Evolutionary conservation across 192 early-diverging fungal species (phyloP).

Genomic region (Podila epicladia): DNA sequence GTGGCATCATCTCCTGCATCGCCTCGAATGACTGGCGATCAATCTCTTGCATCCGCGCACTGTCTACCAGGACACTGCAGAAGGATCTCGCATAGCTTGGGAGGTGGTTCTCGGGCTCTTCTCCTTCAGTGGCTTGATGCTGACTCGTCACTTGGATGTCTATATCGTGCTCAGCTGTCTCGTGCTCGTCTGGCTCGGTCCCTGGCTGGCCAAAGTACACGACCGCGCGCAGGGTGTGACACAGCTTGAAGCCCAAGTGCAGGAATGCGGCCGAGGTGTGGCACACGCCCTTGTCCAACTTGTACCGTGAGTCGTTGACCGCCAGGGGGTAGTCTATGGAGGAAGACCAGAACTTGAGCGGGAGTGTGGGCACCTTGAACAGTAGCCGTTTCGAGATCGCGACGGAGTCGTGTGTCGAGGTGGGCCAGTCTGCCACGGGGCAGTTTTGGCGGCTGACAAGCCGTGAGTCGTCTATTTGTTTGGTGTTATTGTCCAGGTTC

Average conservation of each 20-base stretch:
- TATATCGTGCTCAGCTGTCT: slow-evolving; percentile 6
- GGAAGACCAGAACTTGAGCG: slow-evolving; percentile 4
- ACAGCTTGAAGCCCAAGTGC: background rate
- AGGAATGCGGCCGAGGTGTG: slow-evolving; percentile 6
- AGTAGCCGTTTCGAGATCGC: slow-evolving; percentile 5
- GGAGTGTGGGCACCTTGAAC: slow-evolving; percentile 14
- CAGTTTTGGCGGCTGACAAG: slow-evolving; percentile 17
- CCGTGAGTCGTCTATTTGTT: background rate
- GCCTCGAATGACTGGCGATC: slow-evolving; percentile 25
- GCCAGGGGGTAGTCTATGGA: background rate
- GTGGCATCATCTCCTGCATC: background rate
- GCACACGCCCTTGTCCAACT: slow-evolving; percentile 14
- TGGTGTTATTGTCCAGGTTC: background rate
- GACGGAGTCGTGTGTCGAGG: background rate
- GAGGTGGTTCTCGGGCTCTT: slow-evolving; percentile 7
- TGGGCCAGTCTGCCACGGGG: slow-evolving; percentile 4
- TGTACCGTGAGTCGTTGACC: background rate
- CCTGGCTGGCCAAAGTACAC: background rate
- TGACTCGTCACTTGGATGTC: background rate
- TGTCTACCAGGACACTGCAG: slow-evolving; percentile 11
- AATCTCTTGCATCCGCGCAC: slow-evolving; percentile 10
- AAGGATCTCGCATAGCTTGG: slow-evolving; percentile 31
- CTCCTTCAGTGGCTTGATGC: background rate
- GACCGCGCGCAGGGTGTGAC: slow-evolving; percentile 10
- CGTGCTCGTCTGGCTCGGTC: background rate